Base-by-base conservation (phyloP, 768 basidiomycete species). In the Sutorius australiensis region DNA sequence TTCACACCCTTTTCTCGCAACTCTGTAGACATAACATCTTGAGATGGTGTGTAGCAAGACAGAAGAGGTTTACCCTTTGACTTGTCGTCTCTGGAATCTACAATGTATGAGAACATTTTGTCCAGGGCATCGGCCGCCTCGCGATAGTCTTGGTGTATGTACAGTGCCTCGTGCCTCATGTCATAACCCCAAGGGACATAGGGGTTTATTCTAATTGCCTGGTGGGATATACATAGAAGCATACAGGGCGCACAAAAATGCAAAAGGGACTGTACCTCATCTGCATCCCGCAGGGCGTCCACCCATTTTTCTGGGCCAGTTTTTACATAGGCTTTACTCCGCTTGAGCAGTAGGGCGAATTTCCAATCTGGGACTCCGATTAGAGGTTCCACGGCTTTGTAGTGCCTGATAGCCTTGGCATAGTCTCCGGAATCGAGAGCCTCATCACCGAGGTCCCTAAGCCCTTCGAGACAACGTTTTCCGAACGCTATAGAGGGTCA, bases 341-440 rank as follows among this genome's bases (percentile, higher is more conserved):
- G 45, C 16, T 63, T 63, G 14, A 55, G 45, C 4, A 64, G 31
- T 3, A 64, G 21, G 0, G 24, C 31, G 6, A 46, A 21, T 13
- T 41, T 55, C 16, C 9, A 1, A n/a, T 43, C 50, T 10, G 8
- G 41, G n/a, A 51, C 54, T 21, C 30, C 47, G 4, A 60, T 38
- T 0, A 63, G 27, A 9, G 53, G 43, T 48, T 58, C 45, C 11
- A 53, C 49, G 9, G 51, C 53, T 3, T 44, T 61, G 28, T 64
- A 63, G 4, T 58, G 41, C n/a, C 33, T 51, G 27, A 61, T 58
- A 37, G 62, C 62, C 34, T 42, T 32, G 1, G 13, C 21, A 9
- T 51, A 63, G 13, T 63, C 7, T 8, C 17, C 6, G 17, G 36
- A 21, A 0, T 16, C 4, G 16, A 56, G 21, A 12, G 58, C 54